Base-by-base conservation (phyloP, 2,329 filamentous ascomycete species). In the Sarocladium brachiariae region DNA sequence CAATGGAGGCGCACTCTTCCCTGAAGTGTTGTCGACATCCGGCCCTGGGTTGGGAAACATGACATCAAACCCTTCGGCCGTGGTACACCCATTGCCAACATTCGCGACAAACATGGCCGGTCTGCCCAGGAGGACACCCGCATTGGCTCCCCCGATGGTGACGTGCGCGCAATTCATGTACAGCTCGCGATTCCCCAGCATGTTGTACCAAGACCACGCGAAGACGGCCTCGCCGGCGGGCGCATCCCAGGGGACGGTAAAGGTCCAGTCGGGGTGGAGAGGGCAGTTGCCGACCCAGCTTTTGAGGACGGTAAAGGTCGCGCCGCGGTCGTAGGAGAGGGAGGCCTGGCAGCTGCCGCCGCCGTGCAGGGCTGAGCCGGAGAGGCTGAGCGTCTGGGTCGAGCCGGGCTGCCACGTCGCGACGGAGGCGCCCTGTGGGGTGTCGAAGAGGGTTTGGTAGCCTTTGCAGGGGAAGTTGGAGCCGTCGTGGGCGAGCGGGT, bases 111-210 rank as follows among this genome's bases (percentile, higher is more conserved):
- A 89, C 61, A 89, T 75, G 16, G 72, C 64, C 0, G 86, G 46
- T 16, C 46, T 23, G 3, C 46, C 46, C 18, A 3, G 18, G 21
- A 49, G 14, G 4, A 13, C 25, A 4, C 25, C 31, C 11, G 30
- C 46, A 37, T 47, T 47, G n/a, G 4, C 43, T 7, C 43, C 43
- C 21, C 54, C 49, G 41, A 84, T 76, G n/a, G 71, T 72, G 23
- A 85, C 72, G 6, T 75, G 73, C 0, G 81, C 81, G 56, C 82
- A 86, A 63, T 85, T 83, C 78, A 84, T 84, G 68, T 86, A 87
- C 75, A 84, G 83, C 60, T 86, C 82, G 16, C 81, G 71, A 59
- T 83, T 84, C 1, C 82, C 81, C 23, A 80, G 57, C 53, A 74
- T 73, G 64, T 83, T 83, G 64, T 82, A 81, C 78, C 77, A 81